Evolutionary conservation across 2,329 filamentous ascomycete species (phyloP), one percentile per base, ranked within the genome.

Genomic region (Pyrenophora graminea): DNA sequence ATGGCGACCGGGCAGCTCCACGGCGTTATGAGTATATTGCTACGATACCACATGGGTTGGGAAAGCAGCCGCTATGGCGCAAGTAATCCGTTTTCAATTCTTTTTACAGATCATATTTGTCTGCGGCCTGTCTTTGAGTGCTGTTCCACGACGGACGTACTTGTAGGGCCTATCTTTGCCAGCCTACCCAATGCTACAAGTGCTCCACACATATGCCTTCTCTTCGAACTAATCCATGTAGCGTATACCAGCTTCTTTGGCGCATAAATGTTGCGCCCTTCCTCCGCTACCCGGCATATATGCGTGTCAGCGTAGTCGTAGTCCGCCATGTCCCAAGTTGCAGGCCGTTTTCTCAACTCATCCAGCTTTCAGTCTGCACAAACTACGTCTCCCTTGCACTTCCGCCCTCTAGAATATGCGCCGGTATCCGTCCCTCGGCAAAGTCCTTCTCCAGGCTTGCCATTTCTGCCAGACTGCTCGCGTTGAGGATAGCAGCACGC

Each of bases 381-480:
- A 6, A 36, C 44, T 60, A 72, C 19, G 59, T 64, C 48, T 71
- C 66, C 67, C 67, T 70, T 2, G 63, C 34, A 7, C 68, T 66
- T 19, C 53, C 62, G 5, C 61, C 63, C 32, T 66, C 61, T 18
- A 71, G 51, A 23, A 72, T 56, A 25, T 69, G 52, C 17, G 64
- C 63, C 2, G 93, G 93, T 73, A 97, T 81, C 67, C 89, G 81
- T 1, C 94, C 94, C 73, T 97, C 93, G 56, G 90, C 89, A 60
- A 97, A 77, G 74, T 94, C 90, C 79, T 93, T 96, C 79, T 99
- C 94, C 69, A 99, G 74, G 61, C 85, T 82, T 50, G 90, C 87
- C 70, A 99, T 95, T 77, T 97, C 94, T 62, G 91, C 88, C 67
- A 99, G 73, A 68, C 88, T 96, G 72, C 88, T 91, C 5, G 94